These are phyloP conservation scores for Daldinia eschscholtzii DNA, from an alignment of 2,329 filamentous ascomycete genomes.

Conservation along the genomic window DNA sequence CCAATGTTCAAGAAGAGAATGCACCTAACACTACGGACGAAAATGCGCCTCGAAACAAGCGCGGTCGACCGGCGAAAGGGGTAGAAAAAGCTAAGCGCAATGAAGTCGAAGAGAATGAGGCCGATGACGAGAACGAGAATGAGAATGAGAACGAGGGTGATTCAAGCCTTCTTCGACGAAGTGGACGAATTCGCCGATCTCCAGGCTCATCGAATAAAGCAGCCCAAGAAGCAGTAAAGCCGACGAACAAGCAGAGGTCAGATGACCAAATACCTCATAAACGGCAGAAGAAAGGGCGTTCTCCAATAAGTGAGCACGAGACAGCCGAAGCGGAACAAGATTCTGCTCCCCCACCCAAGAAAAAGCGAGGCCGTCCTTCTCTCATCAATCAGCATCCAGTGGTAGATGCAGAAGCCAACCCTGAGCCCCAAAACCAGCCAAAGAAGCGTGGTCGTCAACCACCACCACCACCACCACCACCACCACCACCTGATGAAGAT, in stretches of 20 bases:
- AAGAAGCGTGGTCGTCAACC: constrained; percentile 45
- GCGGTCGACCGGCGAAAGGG: constrained; percentile 37
- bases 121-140: constrained; percentile 52
- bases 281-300: constrained; percentile 29
- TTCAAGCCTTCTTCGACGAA: constrained; percentile 47
- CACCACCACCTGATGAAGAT: constrained; percentile 35
- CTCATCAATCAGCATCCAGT: constrained; percentile 34
- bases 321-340: constrained; percentile 32
- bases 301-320: constrained; percentile 14
- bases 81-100: constrained; percentile 22
- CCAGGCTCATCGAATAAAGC: constrained; percentile 18
- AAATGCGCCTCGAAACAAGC: constrained; percentile 24
- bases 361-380: constrained; percentile 50
- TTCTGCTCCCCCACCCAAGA: constrained; percentile 33
- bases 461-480: constrained; percentile 33
- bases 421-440: constrained; percentile 22
- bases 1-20: constrained; percentile 24
- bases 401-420: constrained; percentile 16
- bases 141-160: constrained; percentile 51
- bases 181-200: constrained; percentile 43
- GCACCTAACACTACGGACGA: constrained; percentile 15
- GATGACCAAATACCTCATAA: constrained; percentile 22
- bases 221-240: constrained; percentile 12
- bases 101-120: constrained; percentile 47
- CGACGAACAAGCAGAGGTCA: constrained; percentile 10